Evolutionary conservation across 2,329 filamentous ascomycete species (phyloP).

Genomic region (Leptographium wingfieldii): DNA sequence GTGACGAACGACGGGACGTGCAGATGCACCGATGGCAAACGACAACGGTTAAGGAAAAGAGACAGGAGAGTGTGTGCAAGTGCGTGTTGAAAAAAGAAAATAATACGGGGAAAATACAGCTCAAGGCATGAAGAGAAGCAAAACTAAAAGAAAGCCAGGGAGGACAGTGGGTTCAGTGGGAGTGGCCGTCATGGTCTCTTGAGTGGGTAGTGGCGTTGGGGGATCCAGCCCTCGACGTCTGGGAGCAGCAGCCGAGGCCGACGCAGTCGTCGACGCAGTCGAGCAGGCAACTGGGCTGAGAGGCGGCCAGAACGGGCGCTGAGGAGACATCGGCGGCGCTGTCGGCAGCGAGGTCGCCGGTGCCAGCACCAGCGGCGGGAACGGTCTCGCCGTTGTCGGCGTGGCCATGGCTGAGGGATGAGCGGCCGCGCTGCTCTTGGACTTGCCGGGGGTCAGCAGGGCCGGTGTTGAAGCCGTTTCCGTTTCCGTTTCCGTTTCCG

Average conservation of each 20-base stretch:
- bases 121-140: neutral
- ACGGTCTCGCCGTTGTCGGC: neutral
- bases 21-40: neutral
- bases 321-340: neutral
- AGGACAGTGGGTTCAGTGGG: slow-evolving; percentile 2
- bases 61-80: neutral
- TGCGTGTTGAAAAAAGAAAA: neutral
- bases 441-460: too few species aligned
- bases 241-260: slow-evolving; percentile 31
- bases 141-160: neutral
- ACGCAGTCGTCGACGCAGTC: slow-evolving; percentile 38
- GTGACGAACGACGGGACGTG: neutral
- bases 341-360: neutral
- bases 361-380: neutral
- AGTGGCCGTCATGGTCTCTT: slow-evolving; percentile 16
- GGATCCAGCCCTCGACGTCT: slow-evolving; percentile 22
- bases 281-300: slow-evolving; percentile 32
- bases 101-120: neutral
- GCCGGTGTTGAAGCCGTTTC: neutral
- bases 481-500: neutral
- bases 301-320: neutral
- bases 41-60: neutral
- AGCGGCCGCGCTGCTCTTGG: neutral
- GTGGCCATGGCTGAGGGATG: neutral
- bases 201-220: slow-evolving; percentile 14